A percentile compares a stretch with the other conserved stretches of the same genome.
These are phyloP conservation scores for Penicillium herquei DNA, from an alignment of 495 filamentous ascomycete genomes.

Conservation along the genomic window DNA sequence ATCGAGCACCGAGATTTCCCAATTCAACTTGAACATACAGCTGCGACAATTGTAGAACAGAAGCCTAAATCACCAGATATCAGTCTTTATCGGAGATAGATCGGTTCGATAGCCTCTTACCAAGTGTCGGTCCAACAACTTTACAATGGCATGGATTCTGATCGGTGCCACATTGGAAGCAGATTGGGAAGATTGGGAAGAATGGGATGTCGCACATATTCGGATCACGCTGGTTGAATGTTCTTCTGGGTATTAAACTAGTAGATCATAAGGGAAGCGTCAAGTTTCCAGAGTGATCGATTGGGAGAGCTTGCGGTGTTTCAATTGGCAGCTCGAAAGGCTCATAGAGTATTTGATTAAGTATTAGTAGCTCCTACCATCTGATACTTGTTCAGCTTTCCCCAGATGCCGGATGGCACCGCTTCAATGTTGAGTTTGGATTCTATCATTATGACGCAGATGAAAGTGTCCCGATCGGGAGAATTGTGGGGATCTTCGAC, in stretches of 20 bases:
- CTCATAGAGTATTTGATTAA: no score
- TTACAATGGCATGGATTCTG: constrained; percentile 64
- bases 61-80: constrained; percentile 32
- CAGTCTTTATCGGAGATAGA: not conserved
- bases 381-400: not conserved
- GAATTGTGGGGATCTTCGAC: not conserved
- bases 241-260: not conserved
- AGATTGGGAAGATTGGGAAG: constrained; percentile 47
- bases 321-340: not conserved
- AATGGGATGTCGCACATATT: constrained; percentile 40
- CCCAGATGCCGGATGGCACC: constrained; percentile 1
- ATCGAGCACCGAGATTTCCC: not conserved
- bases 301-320: not conserved
- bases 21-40: constrained; percentile 37
- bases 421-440: constrained; percentile 3
- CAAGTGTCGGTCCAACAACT: constrained; percentile 59
- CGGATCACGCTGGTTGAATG: not conserved
- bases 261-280: not conserved
- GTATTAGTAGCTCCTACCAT: no score
- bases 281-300: not conserved
- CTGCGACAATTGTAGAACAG: constrained; percentile 45
- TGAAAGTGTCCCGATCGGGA: constrained; percentile 1
- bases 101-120: constrained; percentile 19
- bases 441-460: constrained; percentile 11
- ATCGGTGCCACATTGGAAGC: constrained; percentile 56